These are phyloP conservation scores for Tricholomella constricta DNA, from an alignment of 768 basidiomycete species.

Conservation along the genomic window DNA sequence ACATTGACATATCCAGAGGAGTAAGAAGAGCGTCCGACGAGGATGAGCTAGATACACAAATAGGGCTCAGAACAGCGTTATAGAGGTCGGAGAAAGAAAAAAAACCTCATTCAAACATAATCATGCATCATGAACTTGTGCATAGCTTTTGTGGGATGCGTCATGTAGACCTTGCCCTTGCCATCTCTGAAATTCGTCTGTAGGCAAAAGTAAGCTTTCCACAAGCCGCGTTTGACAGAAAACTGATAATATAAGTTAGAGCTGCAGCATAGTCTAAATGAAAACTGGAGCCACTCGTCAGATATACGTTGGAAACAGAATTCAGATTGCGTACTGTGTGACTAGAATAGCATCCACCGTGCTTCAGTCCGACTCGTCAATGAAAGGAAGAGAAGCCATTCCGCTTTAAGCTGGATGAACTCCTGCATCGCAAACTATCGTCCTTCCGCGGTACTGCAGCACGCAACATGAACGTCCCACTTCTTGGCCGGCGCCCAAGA, in stretches of 20 bases:
- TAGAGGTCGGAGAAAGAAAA: too few species aligned
- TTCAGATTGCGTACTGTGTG: slow-evolving; percentile 72
- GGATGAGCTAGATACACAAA: slow-evolving; percentile 50
- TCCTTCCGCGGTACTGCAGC: slow-evolving; percentile 89
- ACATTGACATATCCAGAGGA: slow-evolving; percentile 82
- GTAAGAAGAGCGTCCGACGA: slow-evolving; percentile 81
- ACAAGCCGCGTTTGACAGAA: background rate
- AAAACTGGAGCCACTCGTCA: slow-evolving; percentile 56
- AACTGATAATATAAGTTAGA: slow-evolving; percentile 83
- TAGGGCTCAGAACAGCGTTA: too few species aligned
- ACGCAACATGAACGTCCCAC: slow-evolving; percentile 98
- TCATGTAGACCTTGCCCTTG: slow-evolving; percentile 99
- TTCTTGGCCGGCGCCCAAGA: slow-evolving; percentile 96
- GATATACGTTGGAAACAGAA: background rate
- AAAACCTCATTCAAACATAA: slow-evolving; percentile 92
- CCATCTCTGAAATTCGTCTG: slow-evolving; percentile 99
- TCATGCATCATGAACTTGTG: slow-evolving; percentile 99
- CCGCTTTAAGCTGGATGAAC: slow-evolving; percentile 97
- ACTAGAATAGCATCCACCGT: slow-evolving; percentile 95
- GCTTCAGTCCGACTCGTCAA: slow-evolving; percentile 98
- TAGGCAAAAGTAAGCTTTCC: background rate
- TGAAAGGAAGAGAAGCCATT: slow-evolving; percentile 93
- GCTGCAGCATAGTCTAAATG: slow-evolving; percentile 98
- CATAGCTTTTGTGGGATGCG: slow-evolving; percentile 97
- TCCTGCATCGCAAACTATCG: slow-evolving; percentile 95